Evolutionary conservation across 768 basidiomycete species (phyloP), one percentile per base, ranked within the genome.

Genomic region (Boletus tylopilopsis): DNA sequence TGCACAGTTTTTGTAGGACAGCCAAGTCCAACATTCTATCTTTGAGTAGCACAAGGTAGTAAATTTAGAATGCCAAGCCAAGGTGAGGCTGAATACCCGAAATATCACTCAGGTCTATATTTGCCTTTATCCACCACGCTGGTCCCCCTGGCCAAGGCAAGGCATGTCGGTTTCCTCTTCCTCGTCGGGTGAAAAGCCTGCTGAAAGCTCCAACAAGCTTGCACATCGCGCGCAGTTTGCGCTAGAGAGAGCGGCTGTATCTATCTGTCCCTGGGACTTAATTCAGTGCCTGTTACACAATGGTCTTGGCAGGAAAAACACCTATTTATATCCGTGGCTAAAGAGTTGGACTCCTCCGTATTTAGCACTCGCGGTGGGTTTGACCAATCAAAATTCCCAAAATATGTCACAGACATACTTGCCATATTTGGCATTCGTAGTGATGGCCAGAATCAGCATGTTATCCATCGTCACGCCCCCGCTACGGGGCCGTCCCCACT

Each of bases 1-100:
- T 54, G 57, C 53, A 61, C 49, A 59, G 61, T 66, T 68, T 66
- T 72, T 73, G 71, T 72, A 71, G 68, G 62, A 57, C 62, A 66
- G 73, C 72, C 72, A 73, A 74, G 72, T 68, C 56, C 61, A 70
- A 69, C 61, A 57, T 64, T 70, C 73, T 74, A 74, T 74, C 73
- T 74, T 74, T 74, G 71, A 68, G 56, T 57, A 61, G 61, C 57
- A 52, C 64, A 62, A 45, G 50, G 52, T 27, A 47, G 65, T 71
- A 74, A 64, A 68, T 63, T 70, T 73, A 73, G 72, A 68, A 68
- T 59, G 72, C 72, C 72, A 73, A 73, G 72, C 69, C 64, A 66
- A 69, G 49, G 64, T 58, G 67, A 70, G 67, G 67, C 67, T 64
- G 60, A 66, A 53, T 55, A 60, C 51, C 64, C 64, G 67, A 69